phyloP scores from a whole-genome alignment of 1,284 basidiomycete genomes.

The Coniferiporia sulphurascens region DNA sequence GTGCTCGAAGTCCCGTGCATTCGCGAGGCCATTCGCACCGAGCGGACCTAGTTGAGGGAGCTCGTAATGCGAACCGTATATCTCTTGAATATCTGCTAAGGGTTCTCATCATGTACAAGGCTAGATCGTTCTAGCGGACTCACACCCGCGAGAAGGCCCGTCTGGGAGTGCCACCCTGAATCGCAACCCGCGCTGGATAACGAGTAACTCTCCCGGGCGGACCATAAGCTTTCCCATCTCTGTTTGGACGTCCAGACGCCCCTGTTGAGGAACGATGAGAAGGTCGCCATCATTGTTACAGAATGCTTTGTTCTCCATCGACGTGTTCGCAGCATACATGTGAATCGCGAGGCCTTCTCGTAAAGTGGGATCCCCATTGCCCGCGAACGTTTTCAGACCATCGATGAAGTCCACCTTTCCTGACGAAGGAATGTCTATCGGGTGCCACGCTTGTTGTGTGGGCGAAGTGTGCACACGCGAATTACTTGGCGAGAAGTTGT shows the following conservation, averaged over 20 bases:
- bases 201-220: slow-evolving; percentile 57
- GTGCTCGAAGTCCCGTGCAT: slow-evolving; percentile 58
- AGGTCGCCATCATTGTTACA: slow-evolving; percentile 68
- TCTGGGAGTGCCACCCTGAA: slow-evolving; percentile 58
- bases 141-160: slow-evolving; percentile 49
- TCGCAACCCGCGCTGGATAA: slow-evolving; percentile 62
- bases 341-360: slow-evolving; percentile 61
- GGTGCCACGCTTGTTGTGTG: slow-evolving; percentile 68
- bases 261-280: slow-evolving; percentile 62
- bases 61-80: slow-evolving; percentile 59
- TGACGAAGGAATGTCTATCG: slow-evolving; percentile 50
- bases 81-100: slow-evolving; percentile 50
- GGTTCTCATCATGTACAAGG: slow-evolving; percentile 6
- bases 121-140: slow-evolving; percentile 20
- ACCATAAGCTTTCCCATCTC: slow-evolving; percentile 68
- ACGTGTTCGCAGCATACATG: slow-evolving; percentile 55
- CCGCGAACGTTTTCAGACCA: slow-evolving; percentile 60
- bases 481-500: slow-evolving; percentile 55
- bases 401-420: slow-evolving; percentile 53
- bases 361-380: slow-evolving; percentile 58
- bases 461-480: slow-evolving; percentile 58
- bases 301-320: slow-evolving; percentile 63
- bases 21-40: slow-evolving; percentile 59
- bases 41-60: slow-evolving; percentile 66
- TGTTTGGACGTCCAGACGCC: slow-evolving; percentile 63